These are phyloP conservation scores for Diddensiella caesifluorescens DNA, from an alignment of 805 yeast species.

Conservation along the genomic window DNA sequence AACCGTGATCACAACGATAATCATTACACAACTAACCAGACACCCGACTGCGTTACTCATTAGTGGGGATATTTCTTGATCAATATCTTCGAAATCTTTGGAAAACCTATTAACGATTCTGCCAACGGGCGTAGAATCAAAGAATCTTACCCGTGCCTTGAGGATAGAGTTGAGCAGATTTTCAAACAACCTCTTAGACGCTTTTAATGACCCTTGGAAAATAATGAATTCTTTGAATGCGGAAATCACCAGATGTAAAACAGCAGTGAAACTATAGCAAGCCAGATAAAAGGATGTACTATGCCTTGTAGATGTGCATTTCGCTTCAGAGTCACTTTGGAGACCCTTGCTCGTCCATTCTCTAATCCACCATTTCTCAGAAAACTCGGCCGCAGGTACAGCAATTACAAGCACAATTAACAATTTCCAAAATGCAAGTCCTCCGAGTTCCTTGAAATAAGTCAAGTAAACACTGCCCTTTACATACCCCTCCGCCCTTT, in stretches of 20 bases:
- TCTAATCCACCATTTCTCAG: constrained; percentile 85
- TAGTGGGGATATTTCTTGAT: constrained; percentile 80
- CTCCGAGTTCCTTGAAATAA: constrained; percentile 66
- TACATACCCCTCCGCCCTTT: constrained; percentile 79
- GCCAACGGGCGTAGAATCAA: constrained; percentile 92
- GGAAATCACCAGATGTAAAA: constrained; percentile 50
- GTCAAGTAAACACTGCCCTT: constrained; percentile 62
- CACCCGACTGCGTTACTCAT: constrained; percentile 63
- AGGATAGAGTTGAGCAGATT: constrained; percentile 59
- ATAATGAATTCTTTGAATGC: constrained; percentile 53
- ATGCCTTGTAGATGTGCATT: constrained; percentile 25
- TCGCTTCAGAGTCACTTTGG: not conserved
- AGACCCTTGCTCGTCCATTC: constrained; percentile 49
- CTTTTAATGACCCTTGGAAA: constrained; percentile 64
- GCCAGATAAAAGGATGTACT: constrained; percentile 58
- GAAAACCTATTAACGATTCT: constrained; percentile 94
- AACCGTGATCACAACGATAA: constrained; percentile 61
- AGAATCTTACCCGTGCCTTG: constrained; percentile 78
- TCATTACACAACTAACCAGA: constrained; percentile 58
- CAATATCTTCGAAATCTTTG: constrained; percentile 87
- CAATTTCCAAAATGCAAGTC: constrained; percentile 44
- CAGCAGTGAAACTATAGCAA: constrained; percentile 66
- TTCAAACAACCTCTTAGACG: constrained; percentile 69
- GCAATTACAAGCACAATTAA: constrained; percentile 45
- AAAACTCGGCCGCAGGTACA: constrained; percentile 56